Evolutionary conservation across 495 filamentous ascomycete species (phyloP).

Genomic region (Hypoxylon cercidicola): DNA sequence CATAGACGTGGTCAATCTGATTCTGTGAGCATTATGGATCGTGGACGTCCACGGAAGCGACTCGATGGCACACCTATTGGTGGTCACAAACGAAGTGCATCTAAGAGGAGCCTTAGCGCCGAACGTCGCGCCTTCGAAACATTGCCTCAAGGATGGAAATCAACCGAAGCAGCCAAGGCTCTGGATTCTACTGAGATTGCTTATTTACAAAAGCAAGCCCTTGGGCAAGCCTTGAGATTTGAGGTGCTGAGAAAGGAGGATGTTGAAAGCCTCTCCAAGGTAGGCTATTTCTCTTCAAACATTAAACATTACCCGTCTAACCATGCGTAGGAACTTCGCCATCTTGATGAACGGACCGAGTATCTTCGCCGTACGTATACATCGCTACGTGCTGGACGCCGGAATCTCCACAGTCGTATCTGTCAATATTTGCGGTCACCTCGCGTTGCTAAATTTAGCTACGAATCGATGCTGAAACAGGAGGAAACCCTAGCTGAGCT

Average conservation of each 20-base stretch:
- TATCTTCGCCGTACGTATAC: conserved; percentile 76
- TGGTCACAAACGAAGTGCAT: conserved; percentile 47
- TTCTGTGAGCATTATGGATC: conserved; percentile 67
- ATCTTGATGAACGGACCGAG: conserved; percentile 75
- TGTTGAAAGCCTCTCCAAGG: conserved; percentile 71
- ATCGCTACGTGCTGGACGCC: conserved; percentile 72
- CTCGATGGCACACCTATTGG: conserved; percentile 48
- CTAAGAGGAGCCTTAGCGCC: conserved; percentile 54
- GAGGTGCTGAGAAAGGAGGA: conserved; percentile 74
- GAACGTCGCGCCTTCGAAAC: conserved; percentile 63
- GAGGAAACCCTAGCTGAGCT: conserved; percentile 77
- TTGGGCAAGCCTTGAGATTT: conserved; percentile 71
- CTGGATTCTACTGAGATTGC: conserved; percentile 63
- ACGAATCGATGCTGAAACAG: conserved; percentile 76
- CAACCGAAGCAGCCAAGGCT: conserved; percentile 59
- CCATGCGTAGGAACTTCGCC: conserved; percentile 66
- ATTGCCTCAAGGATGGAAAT: conserved; percentile 67
- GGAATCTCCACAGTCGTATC: conserved; percentile 74
- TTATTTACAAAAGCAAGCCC: conserved; percentile 68
- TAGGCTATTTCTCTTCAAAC: conserved; percentile 45
- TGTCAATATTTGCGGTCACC: conserved; percentile 73
- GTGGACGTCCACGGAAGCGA: conserved; percentile 66
- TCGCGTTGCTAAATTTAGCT: conserved; percentile 69
- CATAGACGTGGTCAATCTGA: conserved; percentile 66
- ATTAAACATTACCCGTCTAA: conserved; percentile 25